Conservation (phyloP, 2,329 filamentous ascomycete species). For the Graphium sp. region DNA sequence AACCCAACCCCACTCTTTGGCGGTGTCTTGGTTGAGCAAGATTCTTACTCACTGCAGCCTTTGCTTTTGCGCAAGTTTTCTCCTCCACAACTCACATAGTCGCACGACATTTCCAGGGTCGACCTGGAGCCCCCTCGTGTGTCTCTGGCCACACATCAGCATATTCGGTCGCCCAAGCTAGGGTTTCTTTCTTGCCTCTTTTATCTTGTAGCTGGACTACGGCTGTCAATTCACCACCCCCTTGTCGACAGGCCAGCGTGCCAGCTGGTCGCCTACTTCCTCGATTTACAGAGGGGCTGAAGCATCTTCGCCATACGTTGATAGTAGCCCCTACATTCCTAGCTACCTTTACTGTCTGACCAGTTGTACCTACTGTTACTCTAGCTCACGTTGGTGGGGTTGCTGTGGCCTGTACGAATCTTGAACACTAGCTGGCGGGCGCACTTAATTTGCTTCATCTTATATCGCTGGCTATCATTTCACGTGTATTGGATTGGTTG, state of each 20-base stretch:
- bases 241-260: neutral
- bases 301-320: no score
- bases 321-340: no score
- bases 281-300: no score
- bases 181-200: neutral
- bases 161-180: neutral
- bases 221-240: neutral
- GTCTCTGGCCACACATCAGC: neutral
- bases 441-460: no score
- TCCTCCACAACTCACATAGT: neutral
- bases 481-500: no score
- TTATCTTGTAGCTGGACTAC: neutral
- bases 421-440: no score
- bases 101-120: neutral
- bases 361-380: no score
- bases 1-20: neutral
- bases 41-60: neutral
- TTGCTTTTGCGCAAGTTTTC: conserved; percentile 1
- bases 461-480: no score
- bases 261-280: no score
- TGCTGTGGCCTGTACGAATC: no score
- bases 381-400: no score
- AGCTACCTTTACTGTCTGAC: no score
- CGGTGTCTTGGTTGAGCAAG: neutral
- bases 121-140: neutral